Conservation (phyloP, 2,329 filamentous ascomycete species). For the Pseudopithomyces chartarum region DNA sequence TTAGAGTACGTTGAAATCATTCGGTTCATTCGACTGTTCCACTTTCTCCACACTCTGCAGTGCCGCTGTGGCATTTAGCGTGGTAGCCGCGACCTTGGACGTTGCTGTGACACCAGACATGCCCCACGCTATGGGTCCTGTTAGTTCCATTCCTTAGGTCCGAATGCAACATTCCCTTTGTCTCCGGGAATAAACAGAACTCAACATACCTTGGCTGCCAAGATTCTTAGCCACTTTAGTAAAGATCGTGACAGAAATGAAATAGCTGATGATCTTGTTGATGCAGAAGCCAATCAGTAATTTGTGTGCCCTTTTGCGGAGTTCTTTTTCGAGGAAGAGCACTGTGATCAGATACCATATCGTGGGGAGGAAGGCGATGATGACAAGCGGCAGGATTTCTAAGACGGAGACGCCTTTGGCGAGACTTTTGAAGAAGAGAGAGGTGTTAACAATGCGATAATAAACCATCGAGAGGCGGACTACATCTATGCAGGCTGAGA, state of each 20-base stretch:
- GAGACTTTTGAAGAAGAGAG: background rate
- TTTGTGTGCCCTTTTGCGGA: slow-evolving; percentile 1
- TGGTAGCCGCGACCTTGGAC: background rate
- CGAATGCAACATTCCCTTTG: background rate
- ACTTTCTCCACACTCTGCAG: slow-evolving; percentile 4
- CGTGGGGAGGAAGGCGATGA: background rate
- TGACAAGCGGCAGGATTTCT: background rate
- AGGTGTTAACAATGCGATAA: slow-evolving; percentile 2
- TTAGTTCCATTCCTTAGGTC: background rate
- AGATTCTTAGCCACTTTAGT: slow-evolving; percentile 1
- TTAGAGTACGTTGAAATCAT: background rate
- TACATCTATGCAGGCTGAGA: background rate
- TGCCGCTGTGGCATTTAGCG: background rate
- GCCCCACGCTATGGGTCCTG: background rate
- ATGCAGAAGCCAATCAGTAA: background rate
- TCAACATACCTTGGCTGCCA: slow-evolving; percentile 5
- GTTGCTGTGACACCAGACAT: slow-evolving; percentile 2
- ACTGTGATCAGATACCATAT: background rate
- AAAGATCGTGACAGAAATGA: background rate
- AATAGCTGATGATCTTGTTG: slow-evolving; percentile 2
- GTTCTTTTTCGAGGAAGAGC: background rate
- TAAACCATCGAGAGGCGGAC: slow-evolving; percentile 1
- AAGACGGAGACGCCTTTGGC: background rate
- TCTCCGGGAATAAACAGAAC: background rate
- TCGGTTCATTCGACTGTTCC: background rate